Base-by-base conservation (phyloP, 1,284 basidiomycete species). In the Apiotrichum brassicae region DNA sequence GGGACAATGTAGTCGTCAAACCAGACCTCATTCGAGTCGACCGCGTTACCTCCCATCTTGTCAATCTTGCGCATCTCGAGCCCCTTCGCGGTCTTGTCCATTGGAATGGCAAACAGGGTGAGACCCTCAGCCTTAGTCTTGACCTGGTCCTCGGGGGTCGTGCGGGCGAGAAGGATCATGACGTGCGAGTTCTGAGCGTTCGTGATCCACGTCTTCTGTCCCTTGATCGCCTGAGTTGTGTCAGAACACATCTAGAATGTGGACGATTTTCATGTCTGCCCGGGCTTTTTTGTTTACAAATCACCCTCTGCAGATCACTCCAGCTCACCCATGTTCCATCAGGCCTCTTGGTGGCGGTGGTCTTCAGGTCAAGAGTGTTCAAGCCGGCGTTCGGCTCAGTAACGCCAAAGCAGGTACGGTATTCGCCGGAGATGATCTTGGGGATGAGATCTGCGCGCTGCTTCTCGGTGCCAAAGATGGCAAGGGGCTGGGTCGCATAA, bases 131-230 rank as follows among this genome's bases (percentile, higher is more conserved):
- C 40, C 51, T 51, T 53, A 37, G 43, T 56, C 43, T 49, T 49
- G 28, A 48, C 53, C 47, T 49, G 55, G 47, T 53, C 61, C 46
- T 48, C 57, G 36, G 49, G 45, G 44, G 46, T 59, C 48, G 53
- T 56, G 35, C 54, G 54, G 14, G 54, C 54, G 2, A 56, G 51
- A 18, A 56, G 43, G 28, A 62, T 57, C 51, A 60, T 57, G 43
- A 62, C 51, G 22, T 60, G 50, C 30, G 59, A 57, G 34, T 56
- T 52, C 49, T 58, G 51, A 12, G 54, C 54, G 25, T 40, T 42
- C 3, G 54, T 56, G 39, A 56, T 56, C 54, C 54, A 56, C 8
- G 48, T 56, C 54, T 56, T 56, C 36, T 56, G 54, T 28, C 54
- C 54, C 48, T 53, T 53, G 46, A 56, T 53, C n/a, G 36, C 32